phyloP scores from a whole-genome alignment of 345 rosid species.

The Citrus glauca region DNA sequence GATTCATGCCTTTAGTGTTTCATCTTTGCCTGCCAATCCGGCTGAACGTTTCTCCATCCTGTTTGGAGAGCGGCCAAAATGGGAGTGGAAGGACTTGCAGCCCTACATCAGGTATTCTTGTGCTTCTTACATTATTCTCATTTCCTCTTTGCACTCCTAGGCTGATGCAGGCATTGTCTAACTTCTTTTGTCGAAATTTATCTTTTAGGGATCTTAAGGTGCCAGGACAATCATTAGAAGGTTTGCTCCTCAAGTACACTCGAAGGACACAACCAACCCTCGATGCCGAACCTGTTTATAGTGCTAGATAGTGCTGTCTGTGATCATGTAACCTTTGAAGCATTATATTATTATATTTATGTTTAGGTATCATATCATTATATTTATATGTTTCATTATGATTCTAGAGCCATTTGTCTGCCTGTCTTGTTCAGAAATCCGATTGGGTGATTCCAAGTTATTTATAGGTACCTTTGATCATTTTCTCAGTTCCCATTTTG shows the following conservation, averaged over 20 bases:
- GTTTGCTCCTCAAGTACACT: conserved; percentile 78
- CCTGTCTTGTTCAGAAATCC: neutral
- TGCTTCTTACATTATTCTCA: neutral
- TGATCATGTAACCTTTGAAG: neutral
- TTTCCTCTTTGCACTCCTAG: neutral
- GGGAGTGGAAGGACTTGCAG: conserved; percentile 90
- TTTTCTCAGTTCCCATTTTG: neutral
- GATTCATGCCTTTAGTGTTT: conserved; percentile 62
- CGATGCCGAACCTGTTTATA: conserved; percentile 71
- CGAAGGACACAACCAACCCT: conserved; percentile 64
- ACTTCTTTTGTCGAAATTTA: neutral
- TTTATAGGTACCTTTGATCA: neutral
- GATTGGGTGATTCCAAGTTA: neutral
- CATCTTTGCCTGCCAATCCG: conserved; percentile 70
- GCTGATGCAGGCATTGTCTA: neutral
- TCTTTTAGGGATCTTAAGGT: conserved; percentile 71
- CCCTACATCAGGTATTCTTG: conserved; percentile 69
- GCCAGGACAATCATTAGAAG: conserved; percentile 84
- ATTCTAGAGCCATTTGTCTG: neutral
- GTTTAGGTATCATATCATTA: neutral
- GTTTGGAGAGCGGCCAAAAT: conserved; percentile 68
- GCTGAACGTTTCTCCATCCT: conserved; percentile 63
- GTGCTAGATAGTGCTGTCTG: conserved; percentile 45
- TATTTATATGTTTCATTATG: neutral
- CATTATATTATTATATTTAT: neutral